Evolutionary conservation across 257 asterid species (phyloP).

Genomic region (Catharanthus roseus): DNA sequence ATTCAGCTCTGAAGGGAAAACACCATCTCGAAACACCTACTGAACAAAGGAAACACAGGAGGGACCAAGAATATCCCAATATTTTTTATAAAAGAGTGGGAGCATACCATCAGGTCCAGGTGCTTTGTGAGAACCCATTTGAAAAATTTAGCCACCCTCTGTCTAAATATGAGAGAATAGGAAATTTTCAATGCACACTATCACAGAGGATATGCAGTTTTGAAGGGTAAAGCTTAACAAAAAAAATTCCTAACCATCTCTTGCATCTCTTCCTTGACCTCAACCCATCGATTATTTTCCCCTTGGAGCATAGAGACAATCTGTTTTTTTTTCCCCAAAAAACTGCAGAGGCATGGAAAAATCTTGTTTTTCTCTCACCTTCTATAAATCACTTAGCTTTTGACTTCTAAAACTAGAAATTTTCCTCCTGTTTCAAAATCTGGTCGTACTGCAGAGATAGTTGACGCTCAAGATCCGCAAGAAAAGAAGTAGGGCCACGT

Average conservation of each 20-base stretch:
- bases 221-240: not conserved
- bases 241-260: not conserved
- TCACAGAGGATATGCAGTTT: not conserved
- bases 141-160: no score
- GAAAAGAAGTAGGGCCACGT: not conserved
- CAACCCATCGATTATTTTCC: not conserved
- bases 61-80: not conserved
- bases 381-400: not conserved
- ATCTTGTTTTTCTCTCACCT: not conserved
- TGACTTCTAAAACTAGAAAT: not conserved
- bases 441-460: not conserved
- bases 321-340: not conserved
- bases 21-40: not conserved
- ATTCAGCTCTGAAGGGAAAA: not conserved
- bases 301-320: not conserved
- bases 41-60: not conserved
- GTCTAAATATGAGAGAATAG: no score
- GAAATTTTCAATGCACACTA: not conserved
- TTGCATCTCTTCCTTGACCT: not conserved
- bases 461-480: not conserved
- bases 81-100: not conserved
- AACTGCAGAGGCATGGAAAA: not conserved
- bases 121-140: not conserved
- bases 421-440: not conserved
- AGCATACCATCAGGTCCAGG: not conserved